phyloP scores from a whole-genome alignment of 2,329 filamentous ascomycete genomes.

The Ophiostoma sp. region DNA sequence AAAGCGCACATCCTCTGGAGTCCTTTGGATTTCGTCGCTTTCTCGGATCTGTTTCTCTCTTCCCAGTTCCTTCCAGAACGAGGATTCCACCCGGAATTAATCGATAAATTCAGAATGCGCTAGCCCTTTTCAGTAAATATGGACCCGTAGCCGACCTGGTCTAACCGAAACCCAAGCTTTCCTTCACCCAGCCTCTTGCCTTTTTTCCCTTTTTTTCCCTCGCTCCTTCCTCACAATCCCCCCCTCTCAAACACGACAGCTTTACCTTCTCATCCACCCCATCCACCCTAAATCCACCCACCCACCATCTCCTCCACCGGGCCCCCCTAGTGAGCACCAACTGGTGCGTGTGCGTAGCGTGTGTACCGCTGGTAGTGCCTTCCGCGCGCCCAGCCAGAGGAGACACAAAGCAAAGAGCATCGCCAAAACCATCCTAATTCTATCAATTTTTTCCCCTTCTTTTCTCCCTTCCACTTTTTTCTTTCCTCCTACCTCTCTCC shows the following conservation, averaged over 20 bases:
- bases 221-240: constrained; percentile 12
- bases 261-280: constrained; percentile 18
- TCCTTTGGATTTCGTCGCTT: constrained; percentile 1
- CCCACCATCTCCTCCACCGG: constrained; percentile 21
- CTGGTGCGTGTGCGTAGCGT: constrained; percentile 15
- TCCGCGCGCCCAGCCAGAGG: constrained; percentile 22
- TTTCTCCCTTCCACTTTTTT: constrained; percentile 19
- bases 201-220: constrained; percentile 14
- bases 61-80: not conserved
- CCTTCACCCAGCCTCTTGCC: constrained; percentile 24
- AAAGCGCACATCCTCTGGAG: not conserved
- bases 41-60: constrained; percentile 21
- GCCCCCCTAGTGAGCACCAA: constrained; percentile 19
- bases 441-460: constrained; percentile 22
- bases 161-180: constrained; percentile 25
- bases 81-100: constrained; percentile 13
- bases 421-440: constrained; percentile 25
- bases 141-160: constrained; percentile 8
- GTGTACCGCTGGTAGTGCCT: constrained; percentile 19
- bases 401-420: constrained; percentile 24
- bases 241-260: constrained; percentile 29
- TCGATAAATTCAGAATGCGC: constrained; percentile 20
- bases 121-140: constrained; percentile 6
- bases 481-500: constrained; percentile 1
- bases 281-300: constrained; percentile 19